These are phyloP conservation scores for Cyclotella choctawhatcheeana DNA, from an alignment of 108 stramenopile species.

Conservation along the genomic window DNA sequence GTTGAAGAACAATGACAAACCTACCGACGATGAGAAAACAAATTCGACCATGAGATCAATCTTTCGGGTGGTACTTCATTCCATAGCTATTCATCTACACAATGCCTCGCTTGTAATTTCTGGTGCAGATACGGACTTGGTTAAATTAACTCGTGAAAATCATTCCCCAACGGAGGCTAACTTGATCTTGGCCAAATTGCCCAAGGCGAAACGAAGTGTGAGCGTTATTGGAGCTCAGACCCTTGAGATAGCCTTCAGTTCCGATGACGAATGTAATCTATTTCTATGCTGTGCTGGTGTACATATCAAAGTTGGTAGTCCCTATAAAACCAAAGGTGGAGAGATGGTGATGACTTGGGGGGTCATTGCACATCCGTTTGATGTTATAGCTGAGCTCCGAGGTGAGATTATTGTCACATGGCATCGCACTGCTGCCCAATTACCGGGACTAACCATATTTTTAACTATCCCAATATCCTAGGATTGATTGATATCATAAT, in stretches of 20 bases:
- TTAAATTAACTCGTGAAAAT: conserved; percentile 28
- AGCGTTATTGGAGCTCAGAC: conserved; percentile 29
- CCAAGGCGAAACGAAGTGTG: conserved; percentile 20
- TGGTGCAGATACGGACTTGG: conserved; percentile 39
- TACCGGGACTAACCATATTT: too few species aligned
- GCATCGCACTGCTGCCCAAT: too few species aligned
- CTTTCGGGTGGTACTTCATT: conserved; percentile 11
- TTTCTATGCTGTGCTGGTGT: conserved; percentile 27
- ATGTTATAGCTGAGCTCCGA: conserved; percentile 29
- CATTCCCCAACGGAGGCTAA: conserved; percentile 26
- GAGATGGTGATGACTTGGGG: conserved; percentile 27
- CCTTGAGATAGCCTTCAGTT: conserved; percentile 31
- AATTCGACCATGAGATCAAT: conserved; percentile 27
- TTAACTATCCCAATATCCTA: too few species aligned
- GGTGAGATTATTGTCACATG: too few species aligned
- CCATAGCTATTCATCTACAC: conserved; percentile 17
- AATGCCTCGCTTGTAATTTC: conserved; percentile 42
- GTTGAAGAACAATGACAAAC: neutral
- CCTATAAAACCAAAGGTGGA: neutral
- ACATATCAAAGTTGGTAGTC: conserved; percentile 39
- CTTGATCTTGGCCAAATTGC: conserved; percentile 38
- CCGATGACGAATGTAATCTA: conserved; percentile 37
- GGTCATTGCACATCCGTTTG: conserved; percentile 25
- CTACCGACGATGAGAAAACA: conserved; percentile 34
- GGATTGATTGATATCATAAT: conserved; percentile 27